These are phyloP conservation scores for Curvularia eragrostidis DNA, from an alignment of 2,329 filamentous ascomycete genomes.

Conservation along the genomic window DNA sequence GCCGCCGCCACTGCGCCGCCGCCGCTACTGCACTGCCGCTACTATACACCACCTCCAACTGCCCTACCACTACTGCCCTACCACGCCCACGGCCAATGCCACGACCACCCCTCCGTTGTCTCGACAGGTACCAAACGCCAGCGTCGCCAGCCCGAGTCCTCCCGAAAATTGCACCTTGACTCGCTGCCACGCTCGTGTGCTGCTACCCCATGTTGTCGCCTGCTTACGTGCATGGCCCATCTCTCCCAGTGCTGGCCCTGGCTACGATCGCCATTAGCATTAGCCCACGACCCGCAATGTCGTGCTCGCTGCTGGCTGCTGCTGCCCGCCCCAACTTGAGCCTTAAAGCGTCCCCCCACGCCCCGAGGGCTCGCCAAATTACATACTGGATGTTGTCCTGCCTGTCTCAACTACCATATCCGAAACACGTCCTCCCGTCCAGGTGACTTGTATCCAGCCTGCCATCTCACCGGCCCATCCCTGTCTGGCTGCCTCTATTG, in stretches of 20 bases:
- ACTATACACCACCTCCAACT: not conserved
- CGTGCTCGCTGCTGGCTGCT: slow-evolving; percentile 6
- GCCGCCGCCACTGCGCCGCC: not conserved
- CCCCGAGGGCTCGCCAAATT: slow-evolving; percentile 8
- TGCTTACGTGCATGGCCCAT: slow-evolving; percentile 22
- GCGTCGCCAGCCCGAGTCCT: not conserved
- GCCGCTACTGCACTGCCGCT: not conserved
- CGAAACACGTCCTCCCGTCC: slow-evolving; percentile 20
- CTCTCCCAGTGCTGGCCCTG: not conserved
- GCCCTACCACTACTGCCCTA: not conserved
- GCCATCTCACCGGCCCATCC: not conserved
- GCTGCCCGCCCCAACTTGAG: not conserved
- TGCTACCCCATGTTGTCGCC: slow-evolving; percentile 9
- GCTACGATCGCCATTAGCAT: not conserved
- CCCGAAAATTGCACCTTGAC: not conserved
- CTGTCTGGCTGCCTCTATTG: slow-evolving; percentile 24
- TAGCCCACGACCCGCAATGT: slow-evolving; percentile 17
- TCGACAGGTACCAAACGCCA: too few species aligned
- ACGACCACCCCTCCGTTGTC: too few species aligned
- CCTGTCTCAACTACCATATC: slow-evolving; percentile 6
- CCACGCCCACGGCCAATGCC: not conserved
- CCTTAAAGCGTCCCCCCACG: slow-evolving; percentile 19
- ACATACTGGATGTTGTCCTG: not conserved
- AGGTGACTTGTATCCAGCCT: slow-evolving; percentile 22
- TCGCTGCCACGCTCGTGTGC: not conserved